Conservation (phyloP, 2,329 filamentous ascomycete species). For the Microsporum audouinii region DNA sequence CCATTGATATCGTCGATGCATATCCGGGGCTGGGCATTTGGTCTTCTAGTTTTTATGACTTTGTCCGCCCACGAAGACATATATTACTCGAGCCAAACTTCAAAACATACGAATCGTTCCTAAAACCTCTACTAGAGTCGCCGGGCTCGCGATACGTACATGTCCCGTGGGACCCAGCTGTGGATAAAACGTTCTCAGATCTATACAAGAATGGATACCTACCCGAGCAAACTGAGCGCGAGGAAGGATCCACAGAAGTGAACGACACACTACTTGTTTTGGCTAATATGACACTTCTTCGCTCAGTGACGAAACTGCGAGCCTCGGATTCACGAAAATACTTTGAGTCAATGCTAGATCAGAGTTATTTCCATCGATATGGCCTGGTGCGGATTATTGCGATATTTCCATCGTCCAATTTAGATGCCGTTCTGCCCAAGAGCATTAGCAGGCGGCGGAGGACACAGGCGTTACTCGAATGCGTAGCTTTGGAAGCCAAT, state of each 20-base stretch:
- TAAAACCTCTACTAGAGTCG: constrained; percentile 46
- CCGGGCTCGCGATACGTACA: constrained; percentile 40
- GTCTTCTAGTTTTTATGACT: constrained; percentile 63
- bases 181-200: constrained; percentile 45
- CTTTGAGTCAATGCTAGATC: constrained; percentile 48
- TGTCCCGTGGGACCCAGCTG: constrained; percentile 43
- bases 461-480: constrained; percentile 48
- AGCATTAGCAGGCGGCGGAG: constrained; percentile 46
- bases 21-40: constrained; percentile 71
- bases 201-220: constrained; percentile 32
- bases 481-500: constrained; percentile 35
- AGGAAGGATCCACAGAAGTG: constrained; percentile 33
- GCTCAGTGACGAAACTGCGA: constrained; percentile 47
- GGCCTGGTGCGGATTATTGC: constrained; percentile 70
- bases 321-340: constrained; percentile 48
- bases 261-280: constrained; percentile 67
- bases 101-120: constrained; percentile 47
- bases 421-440: constrained; percentile 49
- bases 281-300: constrained; percentile 51
- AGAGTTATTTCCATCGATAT: constrained; percentile 57
- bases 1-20: constrained; percentile 78
- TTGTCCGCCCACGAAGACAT: constrained; percentile 68
- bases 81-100: constrained; percentile 65
- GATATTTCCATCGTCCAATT: constrained; percentile 56
- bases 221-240: constrained; percentile 41